Percentiles rank a stretch among this genome's conserved stretches.
Evolutionary conservation across 805 yeast species (phyloP).

Genomic region (Wickerhamomyces queroliae): DNA sequence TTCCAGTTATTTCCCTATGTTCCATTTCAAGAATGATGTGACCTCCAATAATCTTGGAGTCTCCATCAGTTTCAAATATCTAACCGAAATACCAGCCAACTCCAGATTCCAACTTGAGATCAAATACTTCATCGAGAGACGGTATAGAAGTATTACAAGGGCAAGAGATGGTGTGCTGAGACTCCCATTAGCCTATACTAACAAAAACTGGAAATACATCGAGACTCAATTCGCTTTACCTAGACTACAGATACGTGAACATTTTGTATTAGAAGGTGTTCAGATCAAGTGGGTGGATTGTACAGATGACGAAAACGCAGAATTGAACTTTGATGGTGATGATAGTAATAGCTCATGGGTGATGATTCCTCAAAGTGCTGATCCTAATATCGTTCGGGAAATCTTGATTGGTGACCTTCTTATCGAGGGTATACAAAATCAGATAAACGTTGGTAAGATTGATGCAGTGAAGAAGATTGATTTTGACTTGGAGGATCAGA

Average conservation of each 20-base stretch:
- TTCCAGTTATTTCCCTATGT: constrained; percentile 16
- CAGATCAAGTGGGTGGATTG: constrained; percentile 14
- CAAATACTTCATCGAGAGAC: constrained; percentile 27
- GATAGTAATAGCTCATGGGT: constrained; percentile 20
- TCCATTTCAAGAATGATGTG: constrained; percentile 24
- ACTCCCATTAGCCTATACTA: constrained; percentile 24
- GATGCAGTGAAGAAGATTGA: constrained; percentile 4
- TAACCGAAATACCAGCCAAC: constrained; percentile 11
- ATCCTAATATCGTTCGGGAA: constrained; percentile 8
- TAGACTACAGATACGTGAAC: constrained; percentile 16
- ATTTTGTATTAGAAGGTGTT: constrained; percentile 17
- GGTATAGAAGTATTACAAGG: constrained; percentile 22
- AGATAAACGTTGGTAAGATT: neutral
- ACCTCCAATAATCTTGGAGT: constrained; percentile 10
- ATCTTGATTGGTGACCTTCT: constrained; percentile 21
- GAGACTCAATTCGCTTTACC: constrained; percentile 15
- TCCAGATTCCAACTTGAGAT: constrained; percentile 26
- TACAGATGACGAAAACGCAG: neutral
- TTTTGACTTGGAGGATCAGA: no score
- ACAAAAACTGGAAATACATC: constrained; percentile 14
- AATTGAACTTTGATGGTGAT: constrained; percentile 3
- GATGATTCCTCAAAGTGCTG: constrained; percentile 15
- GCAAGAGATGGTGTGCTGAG: constrained; percentile 26
- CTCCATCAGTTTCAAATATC: constrained; percentile 22
- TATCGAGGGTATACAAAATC: constrained; percentile 7